Evolutionary conservation across 176 grass and related monocot genomes (phyloP), one percentile per base, ranked within the genome.

Genomic region (Luzula sylvatica): DNA sequence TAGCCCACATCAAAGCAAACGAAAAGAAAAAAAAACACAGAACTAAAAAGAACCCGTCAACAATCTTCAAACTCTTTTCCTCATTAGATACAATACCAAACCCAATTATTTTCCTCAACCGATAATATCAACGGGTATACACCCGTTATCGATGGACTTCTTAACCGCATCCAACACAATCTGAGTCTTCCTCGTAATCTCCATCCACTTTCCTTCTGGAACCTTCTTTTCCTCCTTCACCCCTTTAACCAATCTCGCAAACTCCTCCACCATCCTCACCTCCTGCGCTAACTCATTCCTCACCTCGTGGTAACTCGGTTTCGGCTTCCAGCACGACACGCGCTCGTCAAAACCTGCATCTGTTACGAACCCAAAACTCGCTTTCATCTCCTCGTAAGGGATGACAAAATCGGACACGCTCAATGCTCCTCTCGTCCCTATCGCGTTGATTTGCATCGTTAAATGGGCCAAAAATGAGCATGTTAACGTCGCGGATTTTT

Each of bases 91-190:
- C n/a, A n/a, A n/a, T n/a, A n/a, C n/a, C n/a, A n/a, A n/a, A n/a
- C n/a, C n/a, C n/a, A 35, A 35, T 35, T 27, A 22, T 23, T 61
- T 3, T 14, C 56, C 46, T 81, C 52, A 73, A 55, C 66, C 42
- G 8, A 14, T 25, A 7, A 94, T 52, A 14, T 83, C 60, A 39
- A 87, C 65, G 5, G 75, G 61, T 42, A 57, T 50, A 62, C 67
- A 83, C 2, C 56, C 66, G 0, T 52, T 71, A 51, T 75, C 83
- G 12, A 87, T 72, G 0, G 78, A 87, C 35, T 76, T 46, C 27
- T 87, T 94, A 23, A 94, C 75, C 3, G 65, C 88, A 62, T 94
- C 83, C 8, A 87, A 7, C 19, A 83, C 82, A 18, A 83, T 11
- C 69, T 87, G 88, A 0, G 83, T 94, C 68, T 94, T 94, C 41